Percentiles rank a stretch among this genome's conserved stretches.
Conservation (phyloP, 345 rosid species). For the Toxicodendron radicans region DNA sequence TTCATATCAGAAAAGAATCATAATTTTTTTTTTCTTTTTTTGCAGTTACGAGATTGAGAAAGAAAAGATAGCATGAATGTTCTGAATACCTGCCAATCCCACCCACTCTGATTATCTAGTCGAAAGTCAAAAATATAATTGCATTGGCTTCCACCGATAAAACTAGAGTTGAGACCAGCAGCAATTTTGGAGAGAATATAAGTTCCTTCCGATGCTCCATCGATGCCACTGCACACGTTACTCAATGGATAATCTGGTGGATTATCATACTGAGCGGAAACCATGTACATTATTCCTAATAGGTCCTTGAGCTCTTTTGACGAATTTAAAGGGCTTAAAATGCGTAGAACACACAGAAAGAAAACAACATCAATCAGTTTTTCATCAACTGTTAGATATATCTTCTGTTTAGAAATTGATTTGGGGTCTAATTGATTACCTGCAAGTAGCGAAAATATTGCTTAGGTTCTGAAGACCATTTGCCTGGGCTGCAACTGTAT, state of each 20-base stretch:
- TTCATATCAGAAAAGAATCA: too few relatives aligned
- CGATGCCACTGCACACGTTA: slow-evolving; percentile 23
- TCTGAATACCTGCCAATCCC: slow-evolving; percentile 47
- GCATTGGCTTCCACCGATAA: slow-evolving; percentile 1
- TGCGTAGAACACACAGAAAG: too few relatives aligned
- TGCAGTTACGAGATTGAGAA: too few relatives aligned
- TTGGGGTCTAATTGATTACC: not conserved
- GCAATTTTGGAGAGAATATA: slow-evolving; percentile 27
- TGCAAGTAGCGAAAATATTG: slow-evolving; percentile 25
- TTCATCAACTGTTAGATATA: not conserved
- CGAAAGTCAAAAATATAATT: not conserved
- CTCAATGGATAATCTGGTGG: slow-evolving; percentile 10
- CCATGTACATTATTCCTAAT: not conserved
- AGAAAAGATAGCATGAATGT: too few relatives aligned
- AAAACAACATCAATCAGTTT: not conserved
- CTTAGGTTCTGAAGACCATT: slow-evolving; percentile 15
- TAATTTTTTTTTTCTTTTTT: too few relatives aligned
- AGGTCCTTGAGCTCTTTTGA: slow-evolving; percentile 12
- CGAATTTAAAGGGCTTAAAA: slow-evolving; percentile 15
- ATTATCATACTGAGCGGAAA: slow-evolving; percentile 24
- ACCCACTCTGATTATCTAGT: slow-evolving; percentile 24
- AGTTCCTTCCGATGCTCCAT: slow-evolving; percentile 20
- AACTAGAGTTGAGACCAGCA: slow-evolving; percentile 23
- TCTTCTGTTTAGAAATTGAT: not conserved
- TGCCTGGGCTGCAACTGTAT: slow-evolving; percentile 24